Percentiles rank a stretch among this genome's conserved stretches.
phyloP scores from a whole-genome alignment of 768 basidiomycete genomes.

The Lentinula aciculospora region DNA sequence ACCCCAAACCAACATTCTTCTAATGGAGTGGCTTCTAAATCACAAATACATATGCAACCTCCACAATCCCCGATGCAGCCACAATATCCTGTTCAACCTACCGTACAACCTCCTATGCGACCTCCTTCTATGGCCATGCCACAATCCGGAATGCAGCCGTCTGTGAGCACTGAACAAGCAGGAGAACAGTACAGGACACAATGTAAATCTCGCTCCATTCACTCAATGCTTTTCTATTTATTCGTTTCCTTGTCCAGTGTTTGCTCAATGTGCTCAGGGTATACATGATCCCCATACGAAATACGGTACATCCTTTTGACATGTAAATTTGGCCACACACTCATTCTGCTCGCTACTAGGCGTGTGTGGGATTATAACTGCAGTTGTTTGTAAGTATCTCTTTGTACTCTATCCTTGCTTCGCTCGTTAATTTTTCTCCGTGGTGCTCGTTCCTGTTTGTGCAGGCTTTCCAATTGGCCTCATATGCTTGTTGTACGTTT shows the following conservation, averaged over 20 bases:
- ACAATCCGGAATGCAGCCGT: background rate
- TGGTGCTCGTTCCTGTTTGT: no score
- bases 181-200: slow-evolving; percentile 21
- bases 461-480: slow-evolving; percentile 20
- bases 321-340: background rate
- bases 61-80: background rate
- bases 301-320: slow-evolving; percentile 9
- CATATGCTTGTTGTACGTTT: slow-evolving; percentile 22
- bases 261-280: slow-evolving; percentile 20
- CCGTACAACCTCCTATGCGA: background rate
- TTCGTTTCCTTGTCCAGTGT: slow-evolving; percentile 11
- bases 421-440: background rate
- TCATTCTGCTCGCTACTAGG: background rate
- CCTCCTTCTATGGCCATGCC: background rate
- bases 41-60: background rate
- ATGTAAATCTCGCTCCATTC: slow-evolving; percentile 11
- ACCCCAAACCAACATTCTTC: background rate
- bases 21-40: no score
- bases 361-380: slow-evolving; percentile 17
- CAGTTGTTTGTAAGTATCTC: slow-evolving; percentile 8
- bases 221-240: background rate
- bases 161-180: slow-evolving; percentile 13
- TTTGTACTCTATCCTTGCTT: background rate
- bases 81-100: background rate
- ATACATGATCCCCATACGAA: slow-evolving; percentile 17